phyloP scores from a whole-genome alignment of 306 rosid genomes.

The Cucumis sativus region DNA sequence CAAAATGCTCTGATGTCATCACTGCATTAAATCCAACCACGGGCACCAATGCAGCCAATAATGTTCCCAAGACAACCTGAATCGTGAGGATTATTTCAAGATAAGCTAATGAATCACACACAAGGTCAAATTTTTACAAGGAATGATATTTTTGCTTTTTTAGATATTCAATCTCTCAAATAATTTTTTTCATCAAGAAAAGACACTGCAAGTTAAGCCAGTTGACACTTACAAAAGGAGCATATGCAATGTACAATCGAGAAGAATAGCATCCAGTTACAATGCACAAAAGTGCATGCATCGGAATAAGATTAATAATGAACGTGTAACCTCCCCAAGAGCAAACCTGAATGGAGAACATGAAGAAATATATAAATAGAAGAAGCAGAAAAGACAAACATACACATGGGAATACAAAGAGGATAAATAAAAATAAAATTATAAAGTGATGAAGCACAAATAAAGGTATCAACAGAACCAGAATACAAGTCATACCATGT shows the following conservation, averaged over 20 bases:
- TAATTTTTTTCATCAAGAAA: neutral
- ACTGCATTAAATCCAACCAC: constrained; percentile 98
- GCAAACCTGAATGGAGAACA: constrained; percentile 68
- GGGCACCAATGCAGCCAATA: constrained; percentile 87
- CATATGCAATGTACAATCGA: constrained; percentile 87
- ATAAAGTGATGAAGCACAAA: constrained; percentile 7
- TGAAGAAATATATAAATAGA: constrained; percentile 14
- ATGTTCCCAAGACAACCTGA: constrained; percentile 88
- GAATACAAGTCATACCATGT: constrained; percentile 55
- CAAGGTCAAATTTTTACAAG: neutral
- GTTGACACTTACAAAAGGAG: constrained; percentile 80
- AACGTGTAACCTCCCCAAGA: constrained; percentile 99
- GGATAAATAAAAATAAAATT: neutral
- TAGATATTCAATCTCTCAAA: neutral
- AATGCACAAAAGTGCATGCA: constrained; percentile 96
- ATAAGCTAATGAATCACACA: constrained; percentile 8
- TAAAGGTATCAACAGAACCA: constrained; percentile 11
- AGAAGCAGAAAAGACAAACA: constrained; percentile 28
- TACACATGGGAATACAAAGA: neutral
- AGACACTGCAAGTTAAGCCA: neutral
- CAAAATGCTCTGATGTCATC: constrained; percentile 97
- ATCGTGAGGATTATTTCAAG: constrained; percentile 18
- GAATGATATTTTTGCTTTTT: neutral
- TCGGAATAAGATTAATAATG: constrained; percentile 94
- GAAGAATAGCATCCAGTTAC: constrained; percentile 92